Base-by-base conservation (phyloP, 2,329 filamentous ascomycete species). In the Orbilia javanica region DNA sequence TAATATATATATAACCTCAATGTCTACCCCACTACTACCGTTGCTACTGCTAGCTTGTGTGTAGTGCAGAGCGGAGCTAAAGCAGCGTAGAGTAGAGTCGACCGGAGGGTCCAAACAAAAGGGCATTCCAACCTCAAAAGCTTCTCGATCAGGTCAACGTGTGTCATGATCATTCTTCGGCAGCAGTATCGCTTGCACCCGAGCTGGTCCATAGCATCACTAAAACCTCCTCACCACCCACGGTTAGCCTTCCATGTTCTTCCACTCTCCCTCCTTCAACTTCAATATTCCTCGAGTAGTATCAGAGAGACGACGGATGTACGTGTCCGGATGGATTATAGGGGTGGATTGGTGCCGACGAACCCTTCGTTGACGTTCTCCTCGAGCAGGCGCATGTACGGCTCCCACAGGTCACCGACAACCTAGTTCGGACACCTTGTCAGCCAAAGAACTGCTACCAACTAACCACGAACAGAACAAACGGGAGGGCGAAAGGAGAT, bases 111-210 rank as follows among this genome's bases (percentile, higher is more conserved):
- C n/a, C n/a, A n/a, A n/a, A n/a, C n/a, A n/a, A 48, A 29, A 13
- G 22, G 4, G 25, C 8, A 97, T 44, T 4, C 42, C n/a, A 44
- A 44, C 93, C 95, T 93, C 81, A 99, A 90, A 63, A 99, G 90
- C 86, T 99, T 99, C 88, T 99, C 96, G 82, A 99, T 97, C 79
- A 99, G 88, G 84, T 99, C 96, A 82, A 99, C 96, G 86, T 99
- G 96, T 77, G 96, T 99, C 92, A 99, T 97, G 85, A 99, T 90
- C 96, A 99, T 99, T 83, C 96, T 92, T 82, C 96, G 93, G 87
- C 96, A 99, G 89, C 96, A 99, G 87, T 99, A 99, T 82, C 96
- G 90, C 86, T 93, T 95, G 83, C 96, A 92, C 71, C 94, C 94
- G 66, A 99, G 90, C 84, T 94, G 89, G 85, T 98, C 94, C 92